These are phyloP conservation scores for Cerrena zonata DNA, from an alignment of 1,284 basidiomycete genomes.

Conservation along the genomic window DNA sequence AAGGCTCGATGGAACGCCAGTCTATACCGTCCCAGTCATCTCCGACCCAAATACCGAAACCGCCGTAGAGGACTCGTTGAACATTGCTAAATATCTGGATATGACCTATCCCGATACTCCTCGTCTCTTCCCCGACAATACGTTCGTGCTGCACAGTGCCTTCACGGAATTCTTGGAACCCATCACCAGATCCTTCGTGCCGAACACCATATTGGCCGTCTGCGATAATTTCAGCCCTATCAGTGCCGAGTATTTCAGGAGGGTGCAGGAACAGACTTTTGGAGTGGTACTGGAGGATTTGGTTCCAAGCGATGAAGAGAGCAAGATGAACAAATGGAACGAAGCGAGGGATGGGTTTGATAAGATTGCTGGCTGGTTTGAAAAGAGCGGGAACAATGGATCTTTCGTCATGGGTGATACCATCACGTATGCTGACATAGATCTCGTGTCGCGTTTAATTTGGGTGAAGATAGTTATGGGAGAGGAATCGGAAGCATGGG, in stretches of 20 bases:
- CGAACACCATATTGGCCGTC: slow-evolving; percentile 22
- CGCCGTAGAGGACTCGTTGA: slow-evolving; percentile 33
- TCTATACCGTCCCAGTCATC: slow-evolving; percentile 22
- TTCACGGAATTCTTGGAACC: slow-evolving; percentile 11
- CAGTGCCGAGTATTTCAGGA: slow-evolving; percentile 34
- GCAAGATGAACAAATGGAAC: too few relatives aligned
- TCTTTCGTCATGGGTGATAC: too few relatives aligned
- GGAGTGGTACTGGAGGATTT: slow-evolving; percentile 34
- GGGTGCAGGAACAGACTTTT: slow-evolving; percentile 29
- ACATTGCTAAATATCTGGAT: slow-evolving; percentile 43
- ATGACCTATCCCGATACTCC: slow-evolving; percentile 36
- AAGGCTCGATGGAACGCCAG: slow-evolving; percentile 14
- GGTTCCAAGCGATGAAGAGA: slow-evolving; percentile 18
- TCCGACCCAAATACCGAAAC: slow-evolving; percentile 27
- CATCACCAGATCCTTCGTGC: too few relatives aligned
- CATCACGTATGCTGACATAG: too few relatives aligned
- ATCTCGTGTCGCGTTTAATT: too few relatives aligned
- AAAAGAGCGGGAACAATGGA: too few relatives aligned
- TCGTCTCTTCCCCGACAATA: slow-evolving; percentile 23
- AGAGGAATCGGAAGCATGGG: too few relatives aligned
- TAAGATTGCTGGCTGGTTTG: too few relatives aligned
- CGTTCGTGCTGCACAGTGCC: slow-evolving; percentile 15
- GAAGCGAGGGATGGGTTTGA: too few relatives aligned
- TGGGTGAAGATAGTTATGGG: too few relatives aligned
- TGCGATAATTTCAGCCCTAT: slow-evolving; percentile 24